Evolutionary conservation across 2,329 filamentous ascomycete species (phyloP).

Genomic region (Epichloe glyceriae): DNA sequence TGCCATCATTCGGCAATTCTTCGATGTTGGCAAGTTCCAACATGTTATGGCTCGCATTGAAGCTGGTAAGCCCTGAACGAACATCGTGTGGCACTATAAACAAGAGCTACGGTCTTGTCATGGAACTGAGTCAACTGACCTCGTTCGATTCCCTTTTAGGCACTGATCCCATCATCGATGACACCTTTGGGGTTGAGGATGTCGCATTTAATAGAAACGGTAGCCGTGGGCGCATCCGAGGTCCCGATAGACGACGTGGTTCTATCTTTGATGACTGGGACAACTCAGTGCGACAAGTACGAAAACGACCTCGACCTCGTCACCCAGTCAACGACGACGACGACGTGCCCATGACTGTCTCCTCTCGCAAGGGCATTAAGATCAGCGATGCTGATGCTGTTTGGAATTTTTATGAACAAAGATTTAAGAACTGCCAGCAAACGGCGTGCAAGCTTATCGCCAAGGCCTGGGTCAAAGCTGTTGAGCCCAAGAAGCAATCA

Average conservation of each 20-base stretch:
- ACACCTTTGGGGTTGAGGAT: constrained; percentile 17
- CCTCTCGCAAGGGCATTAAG: constrained; percentile 31
- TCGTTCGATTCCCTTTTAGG: constrained; percentile 11
- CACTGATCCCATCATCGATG: constrained; percentile 21
- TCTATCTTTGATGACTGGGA: constrained; percentile 22
- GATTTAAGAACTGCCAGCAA: constrained; percentile 57
- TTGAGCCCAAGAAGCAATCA: constrained; percentile 67
- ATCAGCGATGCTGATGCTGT: constrained; percentile 42
- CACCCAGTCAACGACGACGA: constrained; percentile 28
- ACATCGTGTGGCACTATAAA: neutral
- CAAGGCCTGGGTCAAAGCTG: constrained; percentile 63
- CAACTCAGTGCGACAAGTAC: constrained; percentile 13
- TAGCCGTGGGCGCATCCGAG: constrained; percentile 15
- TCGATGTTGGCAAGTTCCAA: constrained; percentile 30
- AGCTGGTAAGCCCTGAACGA: constrained; percentile 20
- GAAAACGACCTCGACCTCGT: constrained; percentile 21
- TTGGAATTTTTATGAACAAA: constrained; percentile 45
- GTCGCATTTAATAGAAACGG: constrained; percentile 12
- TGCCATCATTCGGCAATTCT: constrained; percentile 30
- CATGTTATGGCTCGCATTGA: constrained; percentile 25
- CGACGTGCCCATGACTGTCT: constrained; percentile 25
- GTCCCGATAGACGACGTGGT: constrained; percentile 19
- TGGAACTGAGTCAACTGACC: neutral
- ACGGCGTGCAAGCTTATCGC: constrained; percentile 58
- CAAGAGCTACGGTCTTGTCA: neutral